Conservation (phyloP, 768 basidiomycete genomes). For the Calocera viscosa region DNA sequence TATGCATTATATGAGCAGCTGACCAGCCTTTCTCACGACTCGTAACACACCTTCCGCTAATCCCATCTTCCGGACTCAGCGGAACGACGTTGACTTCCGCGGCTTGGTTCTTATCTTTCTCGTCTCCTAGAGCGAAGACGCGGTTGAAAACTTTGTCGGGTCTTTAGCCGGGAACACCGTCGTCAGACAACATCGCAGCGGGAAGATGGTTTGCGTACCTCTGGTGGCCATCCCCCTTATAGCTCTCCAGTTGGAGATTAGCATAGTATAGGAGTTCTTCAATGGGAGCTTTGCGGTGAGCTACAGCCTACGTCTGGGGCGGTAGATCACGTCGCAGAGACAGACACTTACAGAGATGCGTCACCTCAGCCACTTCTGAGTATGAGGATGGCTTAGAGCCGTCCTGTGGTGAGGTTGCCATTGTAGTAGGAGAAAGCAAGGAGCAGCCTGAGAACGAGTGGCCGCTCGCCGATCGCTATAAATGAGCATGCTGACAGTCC, state of each 20-base stretch:
- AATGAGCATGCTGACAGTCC: too few relatives aligned
- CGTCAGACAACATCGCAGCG: background rate
- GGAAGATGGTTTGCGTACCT: background rate
- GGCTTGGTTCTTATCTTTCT: background rate
- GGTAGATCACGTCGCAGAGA: too few relatives aligned
- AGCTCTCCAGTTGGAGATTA: background rate
- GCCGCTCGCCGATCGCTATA: too few relatives aligned
- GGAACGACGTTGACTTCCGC: background rate
- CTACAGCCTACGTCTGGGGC: too few relatives aligned
- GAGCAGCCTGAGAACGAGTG: too few relatives aligned
- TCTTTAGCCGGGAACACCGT: background rate
- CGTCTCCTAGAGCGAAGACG: background rate
- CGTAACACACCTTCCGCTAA: background rate
- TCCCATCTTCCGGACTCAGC: background rate
- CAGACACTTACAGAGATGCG: too few relatives aligned
- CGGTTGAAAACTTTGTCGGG: background rate
- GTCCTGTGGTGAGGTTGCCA: too few relatives aligned
- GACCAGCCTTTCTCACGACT: too few relatives aligned
- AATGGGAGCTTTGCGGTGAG: background rate
- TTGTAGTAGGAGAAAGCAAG: too few relatives aligned
- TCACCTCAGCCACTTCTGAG: too few relatives aligned
- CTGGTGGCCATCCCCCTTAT: background rate
- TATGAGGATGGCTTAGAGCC: too few relatives aligned
- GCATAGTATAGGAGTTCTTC: slow-evolving; percentile 5
- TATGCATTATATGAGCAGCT: background rate